Base-by-base conservation (phyloP, 1,139 yeast species). In the Taphrina flavorubra region DNA sequence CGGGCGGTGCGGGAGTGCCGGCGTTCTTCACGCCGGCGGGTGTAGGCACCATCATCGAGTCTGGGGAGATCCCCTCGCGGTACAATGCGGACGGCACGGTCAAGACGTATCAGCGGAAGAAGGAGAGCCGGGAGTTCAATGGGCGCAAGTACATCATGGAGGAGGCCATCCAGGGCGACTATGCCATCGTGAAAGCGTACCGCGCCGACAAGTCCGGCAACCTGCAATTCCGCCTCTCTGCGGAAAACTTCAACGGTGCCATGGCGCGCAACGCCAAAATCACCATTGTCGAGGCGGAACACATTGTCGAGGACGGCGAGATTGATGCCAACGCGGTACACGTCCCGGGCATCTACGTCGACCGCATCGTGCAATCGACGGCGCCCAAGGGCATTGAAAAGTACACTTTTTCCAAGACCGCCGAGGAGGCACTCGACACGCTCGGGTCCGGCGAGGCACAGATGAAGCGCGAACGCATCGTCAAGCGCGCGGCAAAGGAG, bases 1-100 rank as follows among this genome's bases (percentile, higher is more conserved):
- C 86, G n/a, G 85, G 82, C 13, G 83, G 80, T 25, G 81, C 85
- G 4, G 85, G 85, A 18, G 77, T 82, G 18, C 85, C 85, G 1
- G 85, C 85, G 0, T 82, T 81, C 70, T 83, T 79, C 73, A 80
- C 84, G 1, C 81, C 84, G 0, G 81, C 85, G 0, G 86, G 85
- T 34, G 84, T 78, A n/a, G 82, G 81, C 44, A 83, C 86, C 36
- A 81, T 84, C 84, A 76, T 83, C 55, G 83, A 83, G 73, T 79
- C 82, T 70, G 86, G 85, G 25, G 79, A 81, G 71, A 75, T 83
- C 68, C 85, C 86, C 1, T 78, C 82, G 10, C 75, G 80, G 68
- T 83, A 82, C 73, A 74, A 75, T 37, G 70, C 72, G 18, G 74
- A 76, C 55, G 81, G 81, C 42, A 73, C 77, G 18, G 83, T 82